Base-by-base conservation (phyloP, 352 stramenopile species). In the Phytophthora podocarpi region DNA sequence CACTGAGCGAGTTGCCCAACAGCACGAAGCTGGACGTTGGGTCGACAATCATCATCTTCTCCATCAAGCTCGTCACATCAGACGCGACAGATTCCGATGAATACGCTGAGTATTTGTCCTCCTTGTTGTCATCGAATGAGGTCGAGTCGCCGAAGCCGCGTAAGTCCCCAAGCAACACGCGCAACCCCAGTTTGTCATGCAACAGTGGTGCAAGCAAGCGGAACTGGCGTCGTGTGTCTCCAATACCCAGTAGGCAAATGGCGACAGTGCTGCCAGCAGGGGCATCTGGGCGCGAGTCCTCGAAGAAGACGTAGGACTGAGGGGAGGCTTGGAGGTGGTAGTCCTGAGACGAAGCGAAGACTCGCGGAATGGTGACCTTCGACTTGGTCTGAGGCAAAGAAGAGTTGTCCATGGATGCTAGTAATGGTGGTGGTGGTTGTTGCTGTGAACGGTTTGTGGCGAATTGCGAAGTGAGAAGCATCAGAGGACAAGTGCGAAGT, bases 71-170 rank as follows among this genome's bases (percentile, higher is more conserved):
- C 4, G 31, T 50, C 18, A 76, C 58, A 24, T 78, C 72, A 3
- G 52, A 46, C 4, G 60, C 69, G 13, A 76, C 48, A 5, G 72
- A 51, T 35, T 81, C 72, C 3, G 72, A 68, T 6, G 64, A 78
- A 35, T 65, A 80, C 2, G 65, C 54, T 11, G 48, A 36, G 58
- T 78, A 66, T 16, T 21, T 35, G 10, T 53, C 37, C 4, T 15
- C 26, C 1, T 34, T 13, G 20, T 59, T 30, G 23, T 56, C 41
- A 1, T 59, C 23, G 21, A 74, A 76, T 3, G 59, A 45, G 6
- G 65, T 73, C 36, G 74, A 84, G 24, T 84, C 64, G 21, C 74
- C 74, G 37, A 76, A 78, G 28, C 72, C 75, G 8, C 75, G 75
- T 40, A 84, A 55, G 49, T 84, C 72, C 26, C 71, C 65, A 23